Base-by-base conservation (phyloP, 2,329 filamentous ascomycete species). In the Xylaria hypoxylon region DNA sequence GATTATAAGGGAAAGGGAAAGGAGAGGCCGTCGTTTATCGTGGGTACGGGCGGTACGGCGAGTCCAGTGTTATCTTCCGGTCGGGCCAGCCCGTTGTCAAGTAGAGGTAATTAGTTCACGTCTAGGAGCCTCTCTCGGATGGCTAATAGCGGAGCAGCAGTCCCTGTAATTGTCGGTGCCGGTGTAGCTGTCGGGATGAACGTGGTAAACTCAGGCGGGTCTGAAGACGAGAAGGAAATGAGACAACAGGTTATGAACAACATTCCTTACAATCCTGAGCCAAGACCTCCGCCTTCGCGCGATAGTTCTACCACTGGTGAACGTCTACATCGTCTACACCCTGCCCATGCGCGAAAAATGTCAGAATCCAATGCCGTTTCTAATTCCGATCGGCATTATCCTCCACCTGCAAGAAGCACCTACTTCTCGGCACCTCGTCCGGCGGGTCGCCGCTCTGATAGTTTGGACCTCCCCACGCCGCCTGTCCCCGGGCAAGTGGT, bases 341-440 rank as follows among this genome's bases (percentile, higher is more conserved):
- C 71, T 10, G 56, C 70, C 22, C 68, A 72, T 26, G 68, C 71
- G 52, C 70, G 71, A 22, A 69, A 65, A 40, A 35, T 42, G 19
- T 65, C 70, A 35, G 71, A 73, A 42, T 59, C 52, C 2, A 59
- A 61, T 47, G 45, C 60, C 5, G 64, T 45, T 59, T 10, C 71
- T 64, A 52, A 35, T 31, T 50, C 68, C 53, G 68, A 72, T 64
- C 71, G 72, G 44, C 63, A 75, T 62, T 74, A 75, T 62, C 73
- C 75, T 26, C 73, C 74, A 2, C 62, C 44, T 17, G 68, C 72
- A 15, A 72, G 71, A 28, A 75, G 70, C 53, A 74, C 70, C 5
- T 74, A 71, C 57, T 76, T 75, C 62, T 69, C 72, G 44, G 69
- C 72, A 17, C 72, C 73, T 66, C 74, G 70, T 57, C 72, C 75